phyloP scores from a whole-genome alignment of 495 filamentous ascomycete species.

The Xylaria acuta region DNA sequence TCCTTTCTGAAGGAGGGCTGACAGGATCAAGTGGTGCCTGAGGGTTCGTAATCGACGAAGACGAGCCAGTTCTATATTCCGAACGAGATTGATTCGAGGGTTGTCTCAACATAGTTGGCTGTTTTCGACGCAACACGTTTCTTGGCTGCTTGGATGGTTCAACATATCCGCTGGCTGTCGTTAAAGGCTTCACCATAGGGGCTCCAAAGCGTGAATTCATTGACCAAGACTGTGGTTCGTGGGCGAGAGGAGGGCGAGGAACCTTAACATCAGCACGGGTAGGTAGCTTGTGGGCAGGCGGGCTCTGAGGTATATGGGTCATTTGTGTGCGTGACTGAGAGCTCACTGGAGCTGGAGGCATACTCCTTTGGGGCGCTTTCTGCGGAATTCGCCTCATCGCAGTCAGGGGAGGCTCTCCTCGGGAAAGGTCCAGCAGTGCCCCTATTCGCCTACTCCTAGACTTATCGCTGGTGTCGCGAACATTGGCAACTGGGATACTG shows the following conservation, averaged over 20 bases:
- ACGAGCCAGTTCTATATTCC: conserved; percentile 46
- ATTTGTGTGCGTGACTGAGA: conserved; percentile 27
- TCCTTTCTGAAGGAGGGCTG: conserved; percentile 41
- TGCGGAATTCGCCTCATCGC: neutral
- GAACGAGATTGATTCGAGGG: conserved; percentile 39
- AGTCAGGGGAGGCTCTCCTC: conserved; percentile 16
- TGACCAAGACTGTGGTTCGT: conserved; percentile 42
- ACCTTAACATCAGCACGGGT: conserved; percentile 30
- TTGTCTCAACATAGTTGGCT: conserved; percentile 52
- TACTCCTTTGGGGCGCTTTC: conserved; percentile 14
- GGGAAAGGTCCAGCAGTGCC: conserved; percentile 26
- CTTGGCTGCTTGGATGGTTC: conserved; percentile 41
- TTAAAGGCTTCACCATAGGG: conserved; percentile 30
- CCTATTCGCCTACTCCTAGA: conserved; percentile 21
- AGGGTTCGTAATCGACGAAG: conserved; percentile 46
- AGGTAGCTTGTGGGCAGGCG: conserved; percentile 37
- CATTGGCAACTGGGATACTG: conserved; percentile 19
- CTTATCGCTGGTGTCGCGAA: conserved; percentile 4
- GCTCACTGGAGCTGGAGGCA: neutral
- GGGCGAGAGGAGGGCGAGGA: conserved; percentile 38
- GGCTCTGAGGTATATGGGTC: conserved; percentile 46
- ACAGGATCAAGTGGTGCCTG: conserved; percentile 40
- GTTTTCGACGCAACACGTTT: conserved; percentile 55
- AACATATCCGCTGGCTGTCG: conserved; percentile 18
- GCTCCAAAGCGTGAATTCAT: conserved; percentile 28